A percentile compares a stretch with the other conserved stretches of the same genome.
Conservation (phyloP, 345 rosid genomes). For the Firmiana major region DNA sequence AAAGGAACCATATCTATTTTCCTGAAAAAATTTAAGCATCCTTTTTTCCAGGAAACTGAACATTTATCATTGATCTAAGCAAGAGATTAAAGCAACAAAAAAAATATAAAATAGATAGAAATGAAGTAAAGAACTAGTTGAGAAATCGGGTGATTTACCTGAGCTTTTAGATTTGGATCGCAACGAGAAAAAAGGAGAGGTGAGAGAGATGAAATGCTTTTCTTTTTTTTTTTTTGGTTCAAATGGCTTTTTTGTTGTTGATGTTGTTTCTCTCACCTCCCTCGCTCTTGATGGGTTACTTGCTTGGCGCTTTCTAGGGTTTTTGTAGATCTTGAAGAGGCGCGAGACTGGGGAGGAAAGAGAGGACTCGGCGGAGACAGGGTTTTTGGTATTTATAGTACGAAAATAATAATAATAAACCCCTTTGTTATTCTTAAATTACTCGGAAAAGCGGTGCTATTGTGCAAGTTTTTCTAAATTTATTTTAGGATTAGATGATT, state of each 20-base stretch:
- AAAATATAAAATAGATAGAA: neutral
- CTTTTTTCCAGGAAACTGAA: neutral
- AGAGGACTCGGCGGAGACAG: neutral
- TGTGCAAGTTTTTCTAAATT: too few relatives aligned
- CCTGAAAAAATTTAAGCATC: neutral
- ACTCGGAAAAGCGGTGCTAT: too few relatives aligned
- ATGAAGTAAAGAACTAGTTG: neutral
- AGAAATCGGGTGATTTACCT: neutral
- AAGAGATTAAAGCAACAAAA: neutral
- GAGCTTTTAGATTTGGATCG: neutral
- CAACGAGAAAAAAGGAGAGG: neutral
- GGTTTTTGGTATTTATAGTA: constrained; percentile 11
- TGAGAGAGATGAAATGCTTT: neutral
- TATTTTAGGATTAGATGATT: too few relatives aligned
- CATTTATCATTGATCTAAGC: neutral
- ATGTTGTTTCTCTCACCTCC: constrained; percentile 25
- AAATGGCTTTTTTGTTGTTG: too few relatives aligned
- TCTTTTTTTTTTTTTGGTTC: too few relatives aligned
- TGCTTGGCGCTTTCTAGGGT: constrained; percentile 51
- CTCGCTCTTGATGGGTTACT: neutral
- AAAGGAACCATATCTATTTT: neutral
- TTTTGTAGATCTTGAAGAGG: constrained; percentile 42
- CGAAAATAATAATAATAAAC: too few relatives aligned
- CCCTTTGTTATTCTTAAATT: too few relatives aligned
- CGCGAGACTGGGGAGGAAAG: constrained; percentile 21